phyloP scores from a whole-genome alignment of 176 grass and related monocot species.

The Alopecurus myosuroides region DNA sequence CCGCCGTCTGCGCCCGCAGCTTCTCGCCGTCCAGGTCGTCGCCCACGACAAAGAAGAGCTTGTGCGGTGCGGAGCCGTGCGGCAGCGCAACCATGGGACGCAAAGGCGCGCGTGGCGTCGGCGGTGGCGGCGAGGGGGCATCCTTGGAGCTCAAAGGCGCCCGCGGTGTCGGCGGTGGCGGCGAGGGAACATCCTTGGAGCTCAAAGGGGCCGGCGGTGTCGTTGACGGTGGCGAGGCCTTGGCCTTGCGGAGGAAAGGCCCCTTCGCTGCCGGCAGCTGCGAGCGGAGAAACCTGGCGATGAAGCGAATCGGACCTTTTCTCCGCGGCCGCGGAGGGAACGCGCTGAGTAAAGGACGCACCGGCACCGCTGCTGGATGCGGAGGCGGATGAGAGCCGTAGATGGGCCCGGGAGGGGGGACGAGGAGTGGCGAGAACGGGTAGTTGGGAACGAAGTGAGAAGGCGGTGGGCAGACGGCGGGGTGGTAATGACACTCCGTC shows the following conservation, averaged over 20 bases:
- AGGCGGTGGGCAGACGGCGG: neutral
- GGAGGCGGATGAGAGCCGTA: neutral
- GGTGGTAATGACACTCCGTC: neutral
- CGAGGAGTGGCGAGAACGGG: neutral
- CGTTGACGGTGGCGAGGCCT: neutral
- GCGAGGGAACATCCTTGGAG: neutral
- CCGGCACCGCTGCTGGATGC: neutral
- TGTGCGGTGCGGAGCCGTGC: slow-evolving; percentile 15
- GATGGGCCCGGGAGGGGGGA: neutral
- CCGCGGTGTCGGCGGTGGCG: neutral
- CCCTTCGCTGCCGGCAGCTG: neutral
- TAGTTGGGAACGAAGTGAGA: neutral
- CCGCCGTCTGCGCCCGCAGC: neutral
- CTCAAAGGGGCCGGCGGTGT: neutral
- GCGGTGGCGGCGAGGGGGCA: neutral
- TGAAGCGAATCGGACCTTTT: neutral
- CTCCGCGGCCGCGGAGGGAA: neutral
- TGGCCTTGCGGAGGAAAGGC: neutral
- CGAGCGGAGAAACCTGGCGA: neutral
- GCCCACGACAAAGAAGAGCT: neutral
- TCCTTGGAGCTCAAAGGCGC: neutral
- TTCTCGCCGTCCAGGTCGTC: neutral
- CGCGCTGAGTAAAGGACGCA: neutral
- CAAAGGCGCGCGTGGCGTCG: no score
- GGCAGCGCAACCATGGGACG: neutral